Evolutionary conservation across 2,329 filamentous ascomycete species (phyloP).

Genomic region (Stachybotrys echinatus): DNA sequence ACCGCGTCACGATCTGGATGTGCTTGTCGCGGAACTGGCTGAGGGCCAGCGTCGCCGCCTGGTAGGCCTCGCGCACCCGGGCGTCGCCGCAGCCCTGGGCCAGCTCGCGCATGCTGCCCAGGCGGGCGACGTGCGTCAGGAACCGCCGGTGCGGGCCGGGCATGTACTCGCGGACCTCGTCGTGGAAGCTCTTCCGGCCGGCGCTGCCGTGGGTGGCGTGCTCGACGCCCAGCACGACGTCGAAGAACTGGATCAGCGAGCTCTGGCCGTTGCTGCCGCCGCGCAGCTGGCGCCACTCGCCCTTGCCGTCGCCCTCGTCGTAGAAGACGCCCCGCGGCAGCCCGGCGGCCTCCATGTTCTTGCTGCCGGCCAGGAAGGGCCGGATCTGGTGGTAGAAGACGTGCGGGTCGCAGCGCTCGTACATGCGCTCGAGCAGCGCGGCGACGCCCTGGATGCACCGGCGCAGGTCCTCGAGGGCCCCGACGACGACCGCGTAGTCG

Average conservation of each 20-base stretch:
- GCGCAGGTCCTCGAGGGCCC: conserved; percentile 60
- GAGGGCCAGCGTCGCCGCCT: conserved; percentile 69
- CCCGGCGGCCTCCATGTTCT: conserved; percentile 84
- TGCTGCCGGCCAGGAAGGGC: conserved; percentile 84
- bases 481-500: conserved; percentile 55
- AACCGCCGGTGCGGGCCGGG: conserved; percentile 78
- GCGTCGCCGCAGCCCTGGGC: conserved; percentile 51
- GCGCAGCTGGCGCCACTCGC: conserved; percentile 70
- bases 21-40: conserved; percentile 77
- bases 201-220: conserved; percentile 47
- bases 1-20: conserved; percentile 82
- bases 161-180: conserved; percentile 85
- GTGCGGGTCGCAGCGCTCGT: conserved; percentile 80
- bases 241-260: conserved; percentile 89
- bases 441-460: conserved; percentile 64
- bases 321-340: conserved; percentile 81
- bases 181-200: conserved; percentile 36
- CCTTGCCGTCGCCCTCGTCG: conserved; percentile 63
- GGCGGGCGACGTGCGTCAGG: conserved; percentile 61
- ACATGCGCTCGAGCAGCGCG: conserved; percentile 71
- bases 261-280: conserved; percentile 93
- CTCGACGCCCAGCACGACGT: conserved; percentile 78
- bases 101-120: conserved; percentile 70
- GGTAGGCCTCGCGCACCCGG: conserved; percentile 53
- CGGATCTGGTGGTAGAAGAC: conserved; percentile 87